Evolutionary conservation across 1,284 basidiomycete species (phyloP).

Genomic region (Apiotrichum veenhuisii): DNA sequence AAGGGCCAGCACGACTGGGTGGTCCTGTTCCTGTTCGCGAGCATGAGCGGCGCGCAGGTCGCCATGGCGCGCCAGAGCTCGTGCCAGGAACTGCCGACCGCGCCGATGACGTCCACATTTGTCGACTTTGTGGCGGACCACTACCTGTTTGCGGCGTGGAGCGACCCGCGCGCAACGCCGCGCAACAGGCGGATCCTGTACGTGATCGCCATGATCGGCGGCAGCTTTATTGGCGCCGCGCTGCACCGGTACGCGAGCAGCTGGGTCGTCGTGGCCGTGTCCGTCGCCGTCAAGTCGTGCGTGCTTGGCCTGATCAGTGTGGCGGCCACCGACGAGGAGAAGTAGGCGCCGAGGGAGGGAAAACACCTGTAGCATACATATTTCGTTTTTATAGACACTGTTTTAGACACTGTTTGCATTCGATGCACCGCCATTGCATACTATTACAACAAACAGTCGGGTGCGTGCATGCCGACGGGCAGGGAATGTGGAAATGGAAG

Average conservation of each 20-base stretch:
- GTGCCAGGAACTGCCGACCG: constrained; percentile 38
- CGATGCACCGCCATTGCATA: too few species aligned
- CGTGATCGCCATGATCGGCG: constrained; percentile 38
- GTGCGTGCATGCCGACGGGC: too few species aligned
- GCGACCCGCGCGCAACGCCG: constrained; percentile 25
- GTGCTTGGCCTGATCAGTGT: constrained; percentile 22
- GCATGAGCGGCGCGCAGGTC: constrained; percentile 47
- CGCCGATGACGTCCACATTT: constrained; percentile 43
- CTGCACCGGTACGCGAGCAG: constrained; percentile 35
- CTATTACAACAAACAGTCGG: too few species aligned
- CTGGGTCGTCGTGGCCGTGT: constrained; percentile 38
- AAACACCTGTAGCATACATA: too few species aligned
- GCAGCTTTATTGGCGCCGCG: constrained; percentile 39
- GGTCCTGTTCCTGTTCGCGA: constrained; percentile 40
- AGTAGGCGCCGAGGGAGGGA: too few species aligned
- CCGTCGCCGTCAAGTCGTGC: constrained; percentile 31
- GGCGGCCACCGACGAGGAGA: constrained; percentile 6
- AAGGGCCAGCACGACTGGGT: constrained; percentile 37
- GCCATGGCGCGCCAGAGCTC: constrained; percentile 40
- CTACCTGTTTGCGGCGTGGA: constrained; percentile 32
- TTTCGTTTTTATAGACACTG: too few species aligned
- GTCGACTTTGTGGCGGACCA: constrained; percentile 46
- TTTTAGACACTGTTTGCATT: too few species aligned
- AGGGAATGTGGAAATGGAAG: too few species aligned
- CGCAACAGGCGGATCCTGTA: constrained; percentile 41